Base-by-base conservation (phyloP, 2,329 filamentous ascomycete genomes). In the Phaeomoniella chlamydospora region DNA sequence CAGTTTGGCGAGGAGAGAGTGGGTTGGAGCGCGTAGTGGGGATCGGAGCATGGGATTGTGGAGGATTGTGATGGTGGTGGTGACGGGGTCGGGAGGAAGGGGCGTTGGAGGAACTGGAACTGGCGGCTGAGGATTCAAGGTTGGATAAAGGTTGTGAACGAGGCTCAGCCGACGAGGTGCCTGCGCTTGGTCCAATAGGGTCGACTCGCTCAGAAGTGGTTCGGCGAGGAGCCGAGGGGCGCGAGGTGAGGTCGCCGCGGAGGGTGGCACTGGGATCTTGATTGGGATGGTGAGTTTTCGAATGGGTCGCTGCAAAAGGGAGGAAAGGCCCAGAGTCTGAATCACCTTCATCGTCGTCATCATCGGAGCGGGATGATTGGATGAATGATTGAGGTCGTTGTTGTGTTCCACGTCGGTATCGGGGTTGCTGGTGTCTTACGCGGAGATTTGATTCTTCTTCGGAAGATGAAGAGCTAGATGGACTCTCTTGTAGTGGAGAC, bases 291-390 rank as follows among this genome's bases (percentile, higher is more conserved):
- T 52, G 49, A 12, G 41, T 43, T 2, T 44, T 38, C 9, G 40
- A 14, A 9, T 41, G 39, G 2, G 38, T 33, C 3, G 50, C 48
- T 2, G 50, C 44, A 14, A 65, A 46, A 1, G 63, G 62, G 1
- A 66, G 49, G 38, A 67, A 67, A 2, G 62, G 59, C 0, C 61
- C 62, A 0, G 60, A 52, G 14, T 64, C 61, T 22, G 65, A 61
- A 4, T 50, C 46, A 10, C 61, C 61, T 15, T 62, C 59, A 12
- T 62, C 53, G 14, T 59, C 58, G 3, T 58, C 53, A 16, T 58
- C 54, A 17, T 12, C 32, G 9, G 32, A 5, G 12, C 16, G 15
- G 13, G 32, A 18, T 12, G 32, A 17, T 12, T 34, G 15, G 11
- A 18, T 6, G 13, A 13, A 10, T 9, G 32, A 12, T 18, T 34